Base-by-base conservation (phyloP, 805 yeast species). In the Candida ficus region DNA sequence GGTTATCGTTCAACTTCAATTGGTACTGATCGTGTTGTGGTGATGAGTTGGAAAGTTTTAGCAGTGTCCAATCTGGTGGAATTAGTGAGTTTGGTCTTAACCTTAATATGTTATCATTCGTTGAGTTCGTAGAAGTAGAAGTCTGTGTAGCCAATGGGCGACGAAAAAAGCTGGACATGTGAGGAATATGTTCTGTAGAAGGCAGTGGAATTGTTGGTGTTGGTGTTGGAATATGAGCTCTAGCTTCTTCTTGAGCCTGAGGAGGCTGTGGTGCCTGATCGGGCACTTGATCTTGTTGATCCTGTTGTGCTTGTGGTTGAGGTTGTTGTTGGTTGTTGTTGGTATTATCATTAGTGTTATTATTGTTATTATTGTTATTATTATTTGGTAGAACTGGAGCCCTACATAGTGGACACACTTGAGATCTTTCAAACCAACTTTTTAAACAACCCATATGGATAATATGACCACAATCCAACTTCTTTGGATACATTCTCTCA, bases 331-430 rank as follows among this genome's bases (percentile, higher is more conserved):
- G n/a, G n/a, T n/a, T n/a, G n/a, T n/a, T n/a, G n/a, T n/a, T n/a
- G n/a, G n/a, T n/a, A n/a, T n/a, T n/a, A n/a, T n/a, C n/a, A n/a
- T n/a, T n/a, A n/a, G n/a, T n/a, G n/a, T n/a, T n/a, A n/a, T n/a
- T n/a, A n/a, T n/a, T 20, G 17, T 10, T 17, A 8, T n/a, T 28
- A 29, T 29, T 10, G 20, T 29, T 29, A 20, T 17, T 14, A 33
- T 23, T 20, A 25, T 27, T 22, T 37, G 57, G 66, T 47, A 78
- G 71, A 2, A 88, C 95, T 10, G 78, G 75, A 23, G 81, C 69
- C 45, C 96, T 70, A 60, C 99, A 93, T 39, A 90, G 78, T 2
- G 99, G 99, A 65, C 99, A 93, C n/a, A 78, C 76, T 50, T 83
- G 91, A 0, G 96, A 87, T 48, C 95, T 74, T 56, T 86, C 95